A percentile compares a stretch with the other conserved stretches of the same genome.
phyloP scores from a whole-genome alignment of 768 basidiomycete genomes.

The Inosperma sp. region DNA sequence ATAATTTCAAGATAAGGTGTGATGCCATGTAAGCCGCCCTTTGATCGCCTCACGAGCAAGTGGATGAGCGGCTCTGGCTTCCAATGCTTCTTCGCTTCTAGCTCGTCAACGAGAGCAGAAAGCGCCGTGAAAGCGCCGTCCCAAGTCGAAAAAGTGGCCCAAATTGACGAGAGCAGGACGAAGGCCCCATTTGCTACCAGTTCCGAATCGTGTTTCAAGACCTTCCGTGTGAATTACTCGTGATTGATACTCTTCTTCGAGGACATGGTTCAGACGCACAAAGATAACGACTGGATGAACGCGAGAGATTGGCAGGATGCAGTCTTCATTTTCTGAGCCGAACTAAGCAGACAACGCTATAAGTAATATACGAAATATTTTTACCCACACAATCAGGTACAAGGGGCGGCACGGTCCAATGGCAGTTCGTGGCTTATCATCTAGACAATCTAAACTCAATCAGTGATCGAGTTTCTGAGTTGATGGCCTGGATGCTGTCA shows the following conservation, averaged over 20 bases:
- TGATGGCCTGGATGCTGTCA: too few relatives aligned
- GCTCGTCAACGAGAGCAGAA: constrained; percentile 54
- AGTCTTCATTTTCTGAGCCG: constrained; percentile 65
- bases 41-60: constrained; percentile 63
- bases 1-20: constrained; percentile 65
- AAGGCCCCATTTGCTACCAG: constrained; percentile 79
- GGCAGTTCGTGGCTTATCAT: too few relatives aligned
- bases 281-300: constrained; percentile 68
- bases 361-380: too few relatives aligned
- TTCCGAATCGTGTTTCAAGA: constrained; percentile 67
- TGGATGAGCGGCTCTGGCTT: constrained; percentile 78
- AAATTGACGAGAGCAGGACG: constrained; percentile 80
- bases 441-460: too few relatives aligned
- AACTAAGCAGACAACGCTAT: too few relatives aligned
- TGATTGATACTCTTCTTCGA: constrained; percentile 75
- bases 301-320: constrained; percentile 47
- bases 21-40: constrained; percentile 75
- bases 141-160: constrained; percentile 84
- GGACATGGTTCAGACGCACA: constrained; percentile 67
- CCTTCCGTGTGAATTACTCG: constrained; percentile 78
- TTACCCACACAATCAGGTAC: too few relatives aligned
- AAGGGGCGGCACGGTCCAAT: too few relatives aligned
- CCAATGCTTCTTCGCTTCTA: constrained; percentile 57
- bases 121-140: constrained; percentile 79
- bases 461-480: too few relatives aligned